These are phyloP conservation scores for Fusarium mangiferae DNA, from an alignment of 2,329 filamentous ascomycete species.

Conservation along the genomic window DNA sequence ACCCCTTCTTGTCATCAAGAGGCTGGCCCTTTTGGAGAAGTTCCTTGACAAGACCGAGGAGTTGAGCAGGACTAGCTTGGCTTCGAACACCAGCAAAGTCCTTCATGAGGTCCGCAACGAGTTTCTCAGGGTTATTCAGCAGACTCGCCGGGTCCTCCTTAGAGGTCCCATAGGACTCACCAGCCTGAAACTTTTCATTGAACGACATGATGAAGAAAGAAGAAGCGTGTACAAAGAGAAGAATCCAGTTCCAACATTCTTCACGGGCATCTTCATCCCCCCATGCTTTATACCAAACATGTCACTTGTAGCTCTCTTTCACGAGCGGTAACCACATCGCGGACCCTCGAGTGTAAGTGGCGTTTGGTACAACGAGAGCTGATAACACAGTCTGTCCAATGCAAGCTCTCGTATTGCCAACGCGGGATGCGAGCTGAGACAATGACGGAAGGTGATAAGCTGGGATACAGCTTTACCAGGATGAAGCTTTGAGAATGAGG, in stretches of 20 bases:
- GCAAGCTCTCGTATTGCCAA: background rate
- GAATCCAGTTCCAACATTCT: background rate
- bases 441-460: background rate
- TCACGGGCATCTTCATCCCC: background rate
- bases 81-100: conserved; percentile 44
- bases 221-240: background rate
- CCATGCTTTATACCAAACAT: conserved; percentile 22
- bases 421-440: background rate
- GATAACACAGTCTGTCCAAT: conserved; percentile 3
- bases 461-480: background rate
- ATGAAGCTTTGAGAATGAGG: conserved; percentile 1
- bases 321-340: background rate
- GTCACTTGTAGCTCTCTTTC: background rate
- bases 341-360: conserved; percentile 15
- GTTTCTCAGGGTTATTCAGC: conserved; percentile 48
- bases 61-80: conserved; percentile 43
- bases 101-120: conserved; percentile 49
- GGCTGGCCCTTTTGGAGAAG: conserved; percentile 57
- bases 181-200: conserved; percentile 52
- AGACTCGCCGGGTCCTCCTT: conserved; percentile 40
- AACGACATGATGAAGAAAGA: conserved; percentile 43
- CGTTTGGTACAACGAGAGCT: background rate
- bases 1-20: conserved; percentile 67
- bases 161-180: conserved; percentile 49
- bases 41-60: conserved; percentile 48